Evolutionary conservation across 2,329 filamentous ascomycete species (phyloP).

Genomic region (Penicillium sp.): DNA sequence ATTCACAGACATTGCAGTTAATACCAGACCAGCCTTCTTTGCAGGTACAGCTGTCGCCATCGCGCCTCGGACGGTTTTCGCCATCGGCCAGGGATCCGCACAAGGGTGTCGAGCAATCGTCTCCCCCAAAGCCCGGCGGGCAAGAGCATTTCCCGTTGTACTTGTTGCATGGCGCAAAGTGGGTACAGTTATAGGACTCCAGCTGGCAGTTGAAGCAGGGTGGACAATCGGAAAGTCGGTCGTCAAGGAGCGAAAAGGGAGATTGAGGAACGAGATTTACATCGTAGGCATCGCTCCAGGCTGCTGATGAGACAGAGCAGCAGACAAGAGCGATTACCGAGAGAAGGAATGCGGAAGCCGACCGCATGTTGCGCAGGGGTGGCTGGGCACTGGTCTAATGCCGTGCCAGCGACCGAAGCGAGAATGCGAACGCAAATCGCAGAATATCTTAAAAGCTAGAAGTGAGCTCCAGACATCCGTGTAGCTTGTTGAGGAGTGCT

Average conservation of each 20-base stretch:
- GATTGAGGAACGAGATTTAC: conserved; percentile 66
- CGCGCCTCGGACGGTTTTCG: conserved; percentile 73
- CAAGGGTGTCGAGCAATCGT: conserved; percentile 89
- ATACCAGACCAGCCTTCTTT: conserved; percentile 94
- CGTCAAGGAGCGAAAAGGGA: conserved; percentile 67
- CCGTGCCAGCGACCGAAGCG: conserved; percentile 15
- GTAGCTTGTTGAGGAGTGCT: conserved; percentile 7
- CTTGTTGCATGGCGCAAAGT: conserved; percentile 86
- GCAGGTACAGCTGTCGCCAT: conserved; percentile 75
- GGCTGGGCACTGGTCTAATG: conserved; percentile 14
- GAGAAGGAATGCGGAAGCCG: conserved; percentile 27
- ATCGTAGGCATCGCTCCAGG: conserved; percentile 60
- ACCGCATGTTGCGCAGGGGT: conserved; percentile 33
- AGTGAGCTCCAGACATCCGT: conserved; percentile 5
- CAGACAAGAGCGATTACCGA: conserved; percentile 34
- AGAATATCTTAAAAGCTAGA: conserved; percentile 1
- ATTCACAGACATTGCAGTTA: conserved; percentile 95
- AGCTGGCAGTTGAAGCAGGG: conserved; percentile 95
- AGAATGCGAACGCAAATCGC: conserved; percentile 15
- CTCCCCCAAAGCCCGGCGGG: conserved; percentile 87
- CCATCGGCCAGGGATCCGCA: conserved; percentile 88
- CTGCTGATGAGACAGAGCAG: conserved; percentile 27
- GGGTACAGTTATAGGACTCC: conserved; percentile 85
- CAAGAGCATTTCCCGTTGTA: conserved; percentile 92
- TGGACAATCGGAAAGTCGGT: conserved; percentile 61